Evolutionary conservation across 2,329 filamentous ascomycete genomes (phyloP).

Genomic region (Colletotrichum liaoningense): DNA sequence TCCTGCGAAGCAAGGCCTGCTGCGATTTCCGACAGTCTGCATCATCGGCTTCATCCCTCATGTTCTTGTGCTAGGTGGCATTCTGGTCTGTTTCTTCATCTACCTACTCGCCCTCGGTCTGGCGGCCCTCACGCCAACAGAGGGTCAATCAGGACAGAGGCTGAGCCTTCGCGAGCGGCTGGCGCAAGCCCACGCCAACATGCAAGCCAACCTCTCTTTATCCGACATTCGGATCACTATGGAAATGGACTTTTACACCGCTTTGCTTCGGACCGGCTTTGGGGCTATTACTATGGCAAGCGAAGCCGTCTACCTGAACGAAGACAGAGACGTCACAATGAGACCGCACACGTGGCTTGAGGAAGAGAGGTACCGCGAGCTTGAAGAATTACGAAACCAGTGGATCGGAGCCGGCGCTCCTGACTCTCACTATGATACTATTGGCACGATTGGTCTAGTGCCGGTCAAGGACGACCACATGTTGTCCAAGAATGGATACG

Average conservation of each 20-base stretch:
- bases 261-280: slow-evolving; percentile 87
- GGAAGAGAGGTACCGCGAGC: slow-evolving; percentile 82
- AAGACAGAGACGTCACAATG: slow-evolving; percentile 81
- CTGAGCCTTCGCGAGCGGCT: slow-evolving; percentile 70
- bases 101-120: slow-evolving; percentile 82
- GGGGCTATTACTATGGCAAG: slow-evolving; percentile 91
- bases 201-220: slow-evolving; percentile 91
- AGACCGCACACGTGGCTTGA: slow-evolving; percentile 90
- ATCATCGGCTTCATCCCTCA: slow-evolving; percentile 96
- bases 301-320: slow-evolving; percentile 95
- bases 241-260: slow-evolving; percentile 96
- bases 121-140: slow-evolving; percentile 76
- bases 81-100: slow-evolving; percentile 79
- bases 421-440: slow-evolving; percentile 62
- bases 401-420: slow-evolving; percentile 60
- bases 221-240: slow-evolving; percentile 83
- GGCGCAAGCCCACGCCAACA: slow-evolving; percentile 80
- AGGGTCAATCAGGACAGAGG: slow-evolving; percentile 45
- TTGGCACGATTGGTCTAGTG: slow-evolving; percentile 66
- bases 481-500: slow-evolving; percentile 68
- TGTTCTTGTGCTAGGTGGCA: slow-evolving; percentile 85
- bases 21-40: slow-evolving; percentile 93
- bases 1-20: slow-evolving; percentile 70
- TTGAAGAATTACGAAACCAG: slow-evolving; percentile 70
- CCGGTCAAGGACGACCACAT: slow-evolving; percentile 61